Percentiles rank a stretch among this genome's conserved stretches.
These are phyloP conservation scores for Suillus americanus DNA, from an alignment of 768 basidiomycete species.

Conservation along the genomic window DNA sequence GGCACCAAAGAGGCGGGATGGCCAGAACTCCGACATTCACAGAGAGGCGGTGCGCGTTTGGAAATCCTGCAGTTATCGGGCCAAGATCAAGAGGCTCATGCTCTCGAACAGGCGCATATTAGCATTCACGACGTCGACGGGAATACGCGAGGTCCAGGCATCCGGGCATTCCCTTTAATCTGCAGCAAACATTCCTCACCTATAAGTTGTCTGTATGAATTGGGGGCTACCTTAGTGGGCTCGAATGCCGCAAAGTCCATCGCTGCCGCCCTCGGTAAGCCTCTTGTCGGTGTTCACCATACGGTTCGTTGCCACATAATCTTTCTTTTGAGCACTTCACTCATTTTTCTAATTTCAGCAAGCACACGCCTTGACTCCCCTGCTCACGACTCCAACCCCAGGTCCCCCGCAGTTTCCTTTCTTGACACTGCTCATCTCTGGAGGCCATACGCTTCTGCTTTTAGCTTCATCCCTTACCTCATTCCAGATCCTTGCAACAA, in stretches of 20 bases:
- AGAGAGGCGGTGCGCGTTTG: too few species aligned
- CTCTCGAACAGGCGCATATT: too few species aligned
- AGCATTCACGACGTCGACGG: too few species aligned
- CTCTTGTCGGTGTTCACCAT: slow-evolving; percentile 89
- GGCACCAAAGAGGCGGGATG: too few species aligned
- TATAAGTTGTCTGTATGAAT: slow-evolving; percentile 50
- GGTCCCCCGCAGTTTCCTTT: slow-evolving; percentile 73
- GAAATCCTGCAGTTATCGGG: too few species aligned
- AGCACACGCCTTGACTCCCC: slow-evolving; percentile 86
- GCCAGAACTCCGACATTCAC: too few species aligned
- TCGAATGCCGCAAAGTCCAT: slow-evolving; percentile 84
- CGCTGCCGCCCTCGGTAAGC: slow-evolving; percentile 74
- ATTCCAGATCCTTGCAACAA: slow-evolving; percentile 74
- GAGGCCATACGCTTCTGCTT: slow-evolving; percentile 91
- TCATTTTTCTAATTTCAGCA: slow-evolving; percentile 48
- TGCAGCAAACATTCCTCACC: slow-evolving; percentile 8
- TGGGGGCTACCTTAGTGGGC: slow-evolving; percentile 70
- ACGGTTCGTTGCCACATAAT: slow-evolving; percentile 58
- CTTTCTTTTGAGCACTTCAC: too few species aligned
- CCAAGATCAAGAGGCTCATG: too few species aligned
- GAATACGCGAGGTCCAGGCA: too few species aligned
- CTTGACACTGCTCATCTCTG: slow-evolving; percentile 84
- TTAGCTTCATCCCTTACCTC: slow-evolving; percentile 58
- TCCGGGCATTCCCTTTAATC: slow-evolving; percentile 11
- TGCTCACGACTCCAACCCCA: slow-evolving; percentile 55